phyloP scores from a whole-genome alignment of 2,329 filamentous ascomycete genomes.

The Colletotrichum limetticola region DNA sequence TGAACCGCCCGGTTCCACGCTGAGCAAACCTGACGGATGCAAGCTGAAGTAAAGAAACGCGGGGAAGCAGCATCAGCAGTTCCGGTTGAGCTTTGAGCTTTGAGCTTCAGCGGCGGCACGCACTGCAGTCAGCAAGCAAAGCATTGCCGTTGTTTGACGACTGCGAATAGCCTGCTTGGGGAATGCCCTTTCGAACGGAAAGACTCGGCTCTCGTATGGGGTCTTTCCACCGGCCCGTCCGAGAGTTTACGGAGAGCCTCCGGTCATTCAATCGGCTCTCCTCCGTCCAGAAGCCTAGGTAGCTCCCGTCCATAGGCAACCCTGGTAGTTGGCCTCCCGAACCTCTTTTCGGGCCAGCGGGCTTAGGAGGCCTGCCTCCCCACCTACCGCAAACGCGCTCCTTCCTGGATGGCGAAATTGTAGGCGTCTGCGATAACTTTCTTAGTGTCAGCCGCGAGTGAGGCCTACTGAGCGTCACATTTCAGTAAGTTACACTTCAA shows the following conservation, averaged over 20 bases:
- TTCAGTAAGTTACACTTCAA: background rate
- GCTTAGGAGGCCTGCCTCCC: background rate
- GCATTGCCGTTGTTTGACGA: constrained; percentile 1
- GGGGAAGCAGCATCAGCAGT: constrained; percentile 17
- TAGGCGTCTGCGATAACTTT: background rate
- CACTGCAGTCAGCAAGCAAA: background rate
- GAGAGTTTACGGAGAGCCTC: constrained; percentile 6
- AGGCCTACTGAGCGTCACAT: background rate
- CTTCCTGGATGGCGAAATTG: background rate
- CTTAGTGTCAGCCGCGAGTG: background rate
- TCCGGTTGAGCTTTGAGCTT: constrained; percentile 22
- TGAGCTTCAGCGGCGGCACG: background rate
- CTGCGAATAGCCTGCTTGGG: background rate
- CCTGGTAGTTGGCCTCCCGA: background rate
- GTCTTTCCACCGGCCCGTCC: constrained; percentile 14
- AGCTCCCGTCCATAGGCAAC: background rate
- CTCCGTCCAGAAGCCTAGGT: constrained; percentile 4
- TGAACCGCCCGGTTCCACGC: constrained; percentile 11
- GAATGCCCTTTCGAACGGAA: background rate
- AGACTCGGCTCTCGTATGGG: background rate
- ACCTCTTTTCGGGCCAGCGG: constrained; percentile 3
- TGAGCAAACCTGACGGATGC: background rate
- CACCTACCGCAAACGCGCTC: background rate
- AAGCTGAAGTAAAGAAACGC: constrained; percentile 16
- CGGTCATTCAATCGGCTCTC: constrained; percentile 10